phyloP scores from a whole-genome alignment of 768 basidiomycete species.

The Panaeolus papilionaceus region DNA sequence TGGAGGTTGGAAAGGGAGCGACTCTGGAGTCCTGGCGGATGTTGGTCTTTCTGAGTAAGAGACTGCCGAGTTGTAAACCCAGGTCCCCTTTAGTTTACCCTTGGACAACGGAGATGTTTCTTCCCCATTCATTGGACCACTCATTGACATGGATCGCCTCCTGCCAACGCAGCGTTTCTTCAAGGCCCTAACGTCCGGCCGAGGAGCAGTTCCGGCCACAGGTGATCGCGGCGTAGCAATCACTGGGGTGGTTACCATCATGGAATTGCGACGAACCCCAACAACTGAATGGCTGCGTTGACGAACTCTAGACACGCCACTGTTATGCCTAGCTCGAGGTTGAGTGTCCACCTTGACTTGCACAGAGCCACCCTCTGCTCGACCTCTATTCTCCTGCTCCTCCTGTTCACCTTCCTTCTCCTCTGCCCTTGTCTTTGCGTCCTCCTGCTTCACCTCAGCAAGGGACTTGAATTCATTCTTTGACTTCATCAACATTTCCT shows the following conservation, averaged over 20 bases:
- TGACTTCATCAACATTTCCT: constrained; percentile 57
- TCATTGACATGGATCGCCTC: constrained; percentile 52
- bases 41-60: constrained; percentile 45
- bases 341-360: constrained; percentile 35
- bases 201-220: constrained; percentile 2
- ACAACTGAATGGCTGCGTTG: constrained; percentile 42
- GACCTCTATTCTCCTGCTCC: constrained; percentile 16
- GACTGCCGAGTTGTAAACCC: constrained; percentile 59
- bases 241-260: constrained; percentile 9
- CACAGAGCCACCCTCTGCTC: constrained; percentile 23
- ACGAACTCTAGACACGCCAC: constrained; percentile 27
- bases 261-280: constrained; percentile 22
- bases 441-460: constrained; percentile 40
- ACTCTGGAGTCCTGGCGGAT: constrained; percentile 19
- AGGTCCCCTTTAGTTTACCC: constrained; percentile 36
- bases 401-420: constrained; percentile 25
- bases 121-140: constrained; percentile 33
- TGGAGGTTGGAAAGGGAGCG: constrained; percentile 26
- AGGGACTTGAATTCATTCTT: constrained; percentile 63
- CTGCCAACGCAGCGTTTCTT: constrained; percentile 65
- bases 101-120: neutral
- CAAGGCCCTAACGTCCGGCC: constrained; percentile 40
- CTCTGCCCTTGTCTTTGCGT: constrained; percentile 23
- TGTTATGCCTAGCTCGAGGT: constrained; percentile 21
- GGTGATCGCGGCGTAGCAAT: neutral